Percentiles rank a stretch among this genome's conserved stretches.
Conservation (phyloP, 164 flowering plant genomes). For the Euptelea pleiosperma region DNA sequence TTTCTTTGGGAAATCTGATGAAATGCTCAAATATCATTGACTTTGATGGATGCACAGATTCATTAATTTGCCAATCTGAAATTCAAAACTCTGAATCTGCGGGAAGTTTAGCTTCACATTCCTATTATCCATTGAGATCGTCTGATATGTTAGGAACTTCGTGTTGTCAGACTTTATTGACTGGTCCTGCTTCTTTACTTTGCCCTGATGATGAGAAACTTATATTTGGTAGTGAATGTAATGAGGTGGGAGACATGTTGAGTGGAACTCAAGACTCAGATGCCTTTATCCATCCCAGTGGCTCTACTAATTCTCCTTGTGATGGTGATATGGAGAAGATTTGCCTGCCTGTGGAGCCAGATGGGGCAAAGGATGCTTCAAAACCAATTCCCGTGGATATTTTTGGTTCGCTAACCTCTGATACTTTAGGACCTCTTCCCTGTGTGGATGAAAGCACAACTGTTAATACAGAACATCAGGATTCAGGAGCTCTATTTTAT, state of each 20-base stretch:
- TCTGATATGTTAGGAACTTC: slow-evolving; percentile 31
- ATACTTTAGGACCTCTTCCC: slow-evolving; percentile 22
- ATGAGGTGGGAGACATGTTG: slow-evolving; percentile 21
- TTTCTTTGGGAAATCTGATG: slow-evolving; percentile 23
- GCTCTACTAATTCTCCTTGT: slow-evolving; percentile 26
- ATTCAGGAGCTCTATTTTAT: slow-evolving; percentile 60
- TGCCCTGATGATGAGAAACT: slow-evolving; percentile 23
- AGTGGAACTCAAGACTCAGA: slow-evolving; percentile 34
- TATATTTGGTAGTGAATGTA: slow-evolving; percentile 21
- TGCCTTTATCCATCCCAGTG: slow-evolving; percentile 36
- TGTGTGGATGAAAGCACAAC: slow-evolving; percentile 25
- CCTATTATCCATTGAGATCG: slow-evolving; percentile 24
- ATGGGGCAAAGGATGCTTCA: slow-evolving; percentile 28
- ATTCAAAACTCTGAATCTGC: slow-evolving; percentile 25
- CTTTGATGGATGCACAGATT: slow-evolving; percentile 22
- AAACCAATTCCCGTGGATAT: slow-evolving; percentile 39
- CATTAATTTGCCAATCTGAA: slow-evolving; percentile 29
- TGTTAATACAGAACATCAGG: slow-evolving; percentile 27
- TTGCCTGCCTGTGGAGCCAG: slow-evolving; percentile 28
- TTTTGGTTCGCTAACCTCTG: slow-evolving; percentile 27
- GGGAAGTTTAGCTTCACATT: slow-evolving; percentile 23
- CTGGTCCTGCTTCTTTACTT: slow-evolving; percentile 18
- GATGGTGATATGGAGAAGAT: slow-evolving; percentile 25
- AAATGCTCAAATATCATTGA: slow-evolving; percentile 26
- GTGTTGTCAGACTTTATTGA: slow-evolving; percentile 24